A percentile compares a stretch with the other conserved stretches of the same genome.
These are phyloP conservation scores for Leccinum variicolor DNA, from an alignment of 768 basidiomycete species.

Conservation along the genomic window DNA sequence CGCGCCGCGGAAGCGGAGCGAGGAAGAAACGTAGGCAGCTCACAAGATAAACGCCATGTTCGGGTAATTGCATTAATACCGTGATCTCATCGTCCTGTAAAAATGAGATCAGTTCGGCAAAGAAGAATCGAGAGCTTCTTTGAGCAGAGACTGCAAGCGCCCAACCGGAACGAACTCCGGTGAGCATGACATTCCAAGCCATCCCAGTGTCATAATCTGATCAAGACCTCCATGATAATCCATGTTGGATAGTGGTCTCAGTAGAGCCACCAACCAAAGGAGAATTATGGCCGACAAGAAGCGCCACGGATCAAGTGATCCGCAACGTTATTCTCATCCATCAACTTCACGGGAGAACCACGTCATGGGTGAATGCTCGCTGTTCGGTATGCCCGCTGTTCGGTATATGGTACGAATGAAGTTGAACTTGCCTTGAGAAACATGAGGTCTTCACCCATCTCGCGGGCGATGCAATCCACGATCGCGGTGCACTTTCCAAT, in stretches of 20 bases:
- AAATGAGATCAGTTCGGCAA: neutral
- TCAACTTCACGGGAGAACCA: neutral
- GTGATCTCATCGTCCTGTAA: constrained; percentile 73
- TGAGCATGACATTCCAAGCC: neutral
- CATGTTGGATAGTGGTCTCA: neutral
- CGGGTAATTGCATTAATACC: constrained; percentile 68
- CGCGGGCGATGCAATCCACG: constrained; percentile 73
- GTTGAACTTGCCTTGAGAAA: constrained; percentile 62
- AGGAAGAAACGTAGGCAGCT: constrained; percentile 20
- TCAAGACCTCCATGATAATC: neutral
- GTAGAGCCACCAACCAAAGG: neutral
- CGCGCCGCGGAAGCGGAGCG: neutral
- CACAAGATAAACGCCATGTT: constrained; percentile 62
- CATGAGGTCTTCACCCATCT: constrained; percentile 72
- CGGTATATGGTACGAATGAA: neutral
- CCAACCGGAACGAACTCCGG: neutral
- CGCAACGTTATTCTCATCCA: neutral
- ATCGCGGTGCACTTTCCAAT: constrained; percentile 76
- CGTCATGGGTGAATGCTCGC: neutral
- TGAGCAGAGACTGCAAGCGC: neutral
- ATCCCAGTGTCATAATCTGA: neutral
- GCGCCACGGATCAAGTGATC: neutral
- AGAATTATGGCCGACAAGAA: neutral
- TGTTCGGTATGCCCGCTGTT: neutral
- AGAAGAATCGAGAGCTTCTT: neutral